Evolutionary conservation across 2,329 filamentous ascomycete genomes (phyloP).

Genomic region (Aureobasidium mangrovei): DNA sequence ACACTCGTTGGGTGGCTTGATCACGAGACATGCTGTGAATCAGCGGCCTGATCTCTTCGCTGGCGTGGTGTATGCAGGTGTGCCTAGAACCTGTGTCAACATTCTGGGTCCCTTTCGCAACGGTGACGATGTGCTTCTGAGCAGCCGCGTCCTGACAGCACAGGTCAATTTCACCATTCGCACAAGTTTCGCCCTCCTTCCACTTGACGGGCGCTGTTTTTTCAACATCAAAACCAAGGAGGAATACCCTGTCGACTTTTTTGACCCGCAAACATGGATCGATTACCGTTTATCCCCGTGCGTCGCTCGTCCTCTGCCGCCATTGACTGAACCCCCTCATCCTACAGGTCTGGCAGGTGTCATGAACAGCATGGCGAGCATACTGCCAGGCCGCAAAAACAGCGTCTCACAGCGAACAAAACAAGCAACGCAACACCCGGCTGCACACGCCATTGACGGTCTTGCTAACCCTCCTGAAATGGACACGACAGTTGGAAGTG

Average conservation of each 20-base stretch:
- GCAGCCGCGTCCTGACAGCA: constrained; percentile 80
- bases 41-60: constrained; percentile 74
- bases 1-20: constrained; percentile 79
- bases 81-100: constrained; percentile 79
- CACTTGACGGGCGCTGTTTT: constrained; percentile 81
- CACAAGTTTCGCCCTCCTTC: constrained; percentile 75
- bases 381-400: constrained; percentile 22
- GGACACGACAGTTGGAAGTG: constrained; percentile 19
- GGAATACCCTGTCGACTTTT: constrained; percentile 76
- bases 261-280: constrained; percentile 69
- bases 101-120: constrained; percentile 83
- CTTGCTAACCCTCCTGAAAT: constrained; percentile 22
- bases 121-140: constrained; percentile 85
- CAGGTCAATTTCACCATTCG: constrained; percentile 89
- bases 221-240: constrained; percentile 73
- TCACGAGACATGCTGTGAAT: constrained; percentile 83
- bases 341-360: constrained; percentile 35
- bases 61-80: constrained; percentile 77
- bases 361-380: constrained; percentile 39
- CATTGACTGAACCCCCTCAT: constrained; percentile 32
- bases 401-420: constrained; percentile 17
- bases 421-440: constrained; percentile 10
- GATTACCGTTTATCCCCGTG: constrained; percentile 71
- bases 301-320: constrained; percentile 57
- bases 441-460: constrained; percentile 19